phyloP scores from a whole-genome alignment of 2,329 filamentous ascomycete species.

The Botryotinia convoluta region DNA sequence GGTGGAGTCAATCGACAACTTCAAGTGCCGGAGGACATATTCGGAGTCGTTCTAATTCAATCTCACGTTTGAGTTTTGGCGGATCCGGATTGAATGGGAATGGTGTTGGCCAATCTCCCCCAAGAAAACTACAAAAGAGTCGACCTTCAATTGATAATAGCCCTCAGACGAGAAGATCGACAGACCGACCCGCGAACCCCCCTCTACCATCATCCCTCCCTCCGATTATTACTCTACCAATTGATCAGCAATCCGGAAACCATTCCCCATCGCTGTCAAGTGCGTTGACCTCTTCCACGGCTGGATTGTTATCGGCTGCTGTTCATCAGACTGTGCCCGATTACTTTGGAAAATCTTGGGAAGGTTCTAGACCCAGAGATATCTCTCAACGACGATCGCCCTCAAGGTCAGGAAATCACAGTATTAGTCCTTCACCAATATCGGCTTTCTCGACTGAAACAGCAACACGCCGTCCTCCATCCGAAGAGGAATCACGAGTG shows the following conservation, averaged over 20 bases:
- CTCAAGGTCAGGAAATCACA: slow-evolving; percentile 27
- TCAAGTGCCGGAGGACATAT: slow-evolving; percentile 44
- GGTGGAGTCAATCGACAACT: slow-evolving; percentile 53
- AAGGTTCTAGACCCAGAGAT: slow-evolving; percentile 31
- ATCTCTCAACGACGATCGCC: slow-evolving; percentile 30
- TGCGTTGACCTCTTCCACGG: slow-evolving; percentile 36
- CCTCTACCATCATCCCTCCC: slow-evolving; percentile 28
- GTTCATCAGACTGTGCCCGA: slow-evolving; percentile 35
- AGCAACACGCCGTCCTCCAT: slow-evolving; percentile 15
- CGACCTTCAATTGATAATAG: slow-evolving; percentile 28
- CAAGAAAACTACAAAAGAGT: slow-evolving; percentile 33
- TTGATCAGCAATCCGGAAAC: slow-evolving; percentile 23
- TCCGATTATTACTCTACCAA: slow-evolving; percentile 37
- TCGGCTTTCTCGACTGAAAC: slow-evolving; percentile 21
- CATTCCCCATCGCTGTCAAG: slow-evolving; percentile 33
- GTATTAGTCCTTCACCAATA: slow-evolving; percentile 27
- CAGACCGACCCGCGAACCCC: slow-evolving; percentile 25
- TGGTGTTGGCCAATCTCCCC: slow-evolving; percentile 23
- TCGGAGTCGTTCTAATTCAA: slow-evolving; percentile 20
- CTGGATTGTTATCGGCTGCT: slow-evolving; percentile 37
- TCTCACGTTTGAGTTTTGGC: slow-evolving; percentile 18
- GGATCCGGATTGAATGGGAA: slow-evolving; percentile 38
- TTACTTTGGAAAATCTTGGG: slow-evolving; percentile 37
- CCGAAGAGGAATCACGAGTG: slow-evolving; percentile 23
- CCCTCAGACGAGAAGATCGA: slow-evolving; percentile 26